A percentile compares a stretch with the other conserved stretches of the same genome.
Conservation (phyloP, 1,284 basidiomycete species). For the Ceratobasidium sp. region DNA sequence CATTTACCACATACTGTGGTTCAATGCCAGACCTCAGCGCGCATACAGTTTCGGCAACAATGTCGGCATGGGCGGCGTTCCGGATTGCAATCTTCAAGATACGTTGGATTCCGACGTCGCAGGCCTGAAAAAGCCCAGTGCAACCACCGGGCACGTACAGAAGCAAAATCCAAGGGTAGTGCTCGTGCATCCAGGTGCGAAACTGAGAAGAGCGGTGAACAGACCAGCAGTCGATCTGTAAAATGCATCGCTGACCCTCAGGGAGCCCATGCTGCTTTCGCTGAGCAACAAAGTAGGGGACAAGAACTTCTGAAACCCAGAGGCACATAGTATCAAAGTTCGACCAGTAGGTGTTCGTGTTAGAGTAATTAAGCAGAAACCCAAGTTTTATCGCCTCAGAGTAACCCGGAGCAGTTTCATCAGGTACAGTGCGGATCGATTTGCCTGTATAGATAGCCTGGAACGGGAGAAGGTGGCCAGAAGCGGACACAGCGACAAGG, state of each 20-base stretch:
- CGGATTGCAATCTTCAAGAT: conserved; percentile 54
- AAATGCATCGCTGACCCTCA: conserved; percentile 48
- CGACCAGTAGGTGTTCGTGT: neutral
- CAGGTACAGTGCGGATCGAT: neutral
- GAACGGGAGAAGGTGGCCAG: conserved; percentile 8
- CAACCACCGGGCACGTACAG: conserved; percentile 52
- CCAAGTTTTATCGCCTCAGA: neutral
- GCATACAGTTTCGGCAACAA: conserved; percentile 39
- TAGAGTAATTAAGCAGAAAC: neutral
- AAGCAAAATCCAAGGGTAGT: conserved; percentile 51
- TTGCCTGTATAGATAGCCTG: conserved; percentile 13
- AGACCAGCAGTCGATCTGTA: conserved; percentile 58
- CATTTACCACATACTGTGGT: neutral
- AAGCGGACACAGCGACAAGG: neutral
- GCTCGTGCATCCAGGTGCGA: conserved; percentile 52
- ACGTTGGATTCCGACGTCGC: conserved; percentile 56
- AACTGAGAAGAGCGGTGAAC: conserved; percentile 59
- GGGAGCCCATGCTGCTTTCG: conserved; percentile 4
- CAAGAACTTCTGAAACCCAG: neutral
- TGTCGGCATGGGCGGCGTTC: conserved; percentile 54
- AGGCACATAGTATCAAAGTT: neutral
- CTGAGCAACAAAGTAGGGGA: conserved; percentile 4
- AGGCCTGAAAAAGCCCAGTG: conserved; percentile 53
- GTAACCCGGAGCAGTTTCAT: neutral
- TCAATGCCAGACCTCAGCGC: neutral